These are phyloP conservation scores for Ceriops decandra DNA, from an alignment of 345 rosid species.

Conservation along the genomic window DNA sequence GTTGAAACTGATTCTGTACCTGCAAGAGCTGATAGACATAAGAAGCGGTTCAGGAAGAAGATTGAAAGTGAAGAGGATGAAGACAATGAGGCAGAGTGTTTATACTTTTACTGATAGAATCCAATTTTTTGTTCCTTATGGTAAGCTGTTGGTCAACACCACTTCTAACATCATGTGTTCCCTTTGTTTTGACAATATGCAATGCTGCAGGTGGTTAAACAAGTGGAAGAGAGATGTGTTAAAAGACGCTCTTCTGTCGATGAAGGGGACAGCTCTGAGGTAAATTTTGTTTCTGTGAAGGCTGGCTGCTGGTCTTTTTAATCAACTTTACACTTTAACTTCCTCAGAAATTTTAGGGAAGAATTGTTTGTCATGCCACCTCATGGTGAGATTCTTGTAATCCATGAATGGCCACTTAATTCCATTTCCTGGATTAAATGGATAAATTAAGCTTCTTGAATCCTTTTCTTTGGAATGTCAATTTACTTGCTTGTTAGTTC, in stretches of 20 bases:
- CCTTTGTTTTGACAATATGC: constrained; percentile 15
- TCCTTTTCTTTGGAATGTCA: not conserved
- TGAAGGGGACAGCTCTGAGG: constrained; percentile 61
- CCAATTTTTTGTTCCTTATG: constrained; percentile 14
- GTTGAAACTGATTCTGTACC: constrained; percentile 34
- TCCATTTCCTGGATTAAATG: too few species aligned
- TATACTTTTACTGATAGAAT: constrained; percentile 22
- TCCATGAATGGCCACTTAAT: not conserved
- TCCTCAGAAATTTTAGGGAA: not conserved
- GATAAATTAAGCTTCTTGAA: not conserved
- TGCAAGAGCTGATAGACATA: constrained; percentile 38
- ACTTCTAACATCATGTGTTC: constrained; percentile 12
- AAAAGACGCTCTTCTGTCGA: constrained; percentile 52
- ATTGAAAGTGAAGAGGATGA: constrained; percentile 61
- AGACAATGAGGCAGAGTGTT: constrained; percentile 59
- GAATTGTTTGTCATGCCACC: not conserved
- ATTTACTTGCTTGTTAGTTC: not conserved
- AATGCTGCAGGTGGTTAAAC: constrained; percentile 48
- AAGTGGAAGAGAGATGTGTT: constrained; percentile 40
- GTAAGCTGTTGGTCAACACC: constrained; percentile 19
- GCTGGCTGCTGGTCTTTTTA: not conserved
- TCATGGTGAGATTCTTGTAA: not conserved
- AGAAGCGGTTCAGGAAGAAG: constrained; percentile 86
- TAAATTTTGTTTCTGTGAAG: constrained; percentile 26
- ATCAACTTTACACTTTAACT: not conserved